These are phyloP conservation scores for Chlorella sp. DNA, from an alignment of 139 green algal genomes.

Conservation along the genomic window DNA sequence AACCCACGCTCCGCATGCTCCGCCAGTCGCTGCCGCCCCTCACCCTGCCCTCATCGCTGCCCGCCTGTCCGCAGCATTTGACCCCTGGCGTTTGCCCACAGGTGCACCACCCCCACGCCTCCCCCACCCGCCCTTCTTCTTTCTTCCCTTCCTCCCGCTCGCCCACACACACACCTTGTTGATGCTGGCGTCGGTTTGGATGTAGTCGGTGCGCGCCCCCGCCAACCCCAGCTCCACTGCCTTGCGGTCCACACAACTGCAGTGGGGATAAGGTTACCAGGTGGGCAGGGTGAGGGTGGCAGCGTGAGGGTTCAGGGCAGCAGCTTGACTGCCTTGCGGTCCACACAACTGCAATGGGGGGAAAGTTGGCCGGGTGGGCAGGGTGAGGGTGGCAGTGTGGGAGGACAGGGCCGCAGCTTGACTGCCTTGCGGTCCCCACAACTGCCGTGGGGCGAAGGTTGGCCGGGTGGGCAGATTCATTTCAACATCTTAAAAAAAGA, in stretches of 20 bases:
- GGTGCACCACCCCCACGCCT: too few relatives aligned
- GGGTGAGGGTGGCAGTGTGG: background rate
- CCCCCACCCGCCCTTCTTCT: too few relatives aligned
- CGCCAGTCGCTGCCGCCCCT: too few relatives aligned
- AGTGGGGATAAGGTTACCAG: background rate
- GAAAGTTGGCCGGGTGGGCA: too few relatives aligned
- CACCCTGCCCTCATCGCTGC: too few relatives aligned
- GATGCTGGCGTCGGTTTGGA: slow-evolving; percentile 76
- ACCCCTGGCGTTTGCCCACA: too few relatives aligned
- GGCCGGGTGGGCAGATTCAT: too few relatives aligned
- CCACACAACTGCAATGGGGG: background rate
- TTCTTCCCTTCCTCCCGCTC: too few relatives aligned
- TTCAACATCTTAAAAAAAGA: too few relatives aligned
- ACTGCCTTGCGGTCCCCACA: background rate
- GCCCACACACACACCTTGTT: slow-evolving; percentile 56
- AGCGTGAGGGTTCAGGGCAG: background rate
- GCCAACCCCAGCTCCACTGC: slow-evolving; percentile 75
- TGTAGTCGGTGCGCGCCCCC: slow-evolving; percentile 69
- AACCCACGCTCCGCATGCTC: too few relatives aligned
- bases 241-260: slow-evolving; percentile 74
- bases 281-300: background rate
- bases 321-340: background rate
- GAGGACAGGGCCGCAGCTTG: background rate
- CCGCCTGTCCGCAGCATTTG: too few relatives aligned
- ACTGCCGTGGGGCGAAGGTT: background rate